These are phyloP conservation scores for Penicillium sp. DNA, from an alignment of 2,329 filamentous ascomycete genomes.

Conservation along the genomic window DNA sequence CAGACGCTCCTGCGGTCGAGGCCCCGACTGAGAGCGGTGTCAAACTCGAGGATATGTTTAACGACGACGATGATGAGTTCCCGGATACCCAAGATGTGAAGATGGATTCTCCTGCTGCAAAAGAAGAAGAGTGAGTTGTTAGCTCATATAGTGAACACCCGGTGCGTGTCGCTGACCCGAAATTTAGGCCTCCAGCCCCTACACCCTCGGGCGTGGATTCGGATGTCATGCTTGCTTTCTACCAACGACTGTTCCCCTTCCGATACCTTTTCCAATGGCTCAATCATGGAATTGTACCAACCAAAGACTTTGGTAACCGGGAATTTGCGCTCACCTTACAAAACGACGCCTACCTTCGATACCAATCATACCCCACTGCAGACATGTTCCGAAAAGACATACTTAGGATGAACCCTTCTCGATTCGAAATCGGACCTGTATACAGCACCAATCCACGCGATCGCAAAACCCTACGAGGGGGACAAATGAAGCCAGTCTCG, in stretches of 20 bases:
- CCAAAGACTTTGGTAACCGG: slow-evolving; percentile 83
- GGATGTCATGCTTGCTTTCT: slow-evolving; percentile 87
- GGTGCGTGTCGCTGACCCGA: slow-evolving; percentile 13
- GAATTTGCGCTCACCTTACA: slow-evolving; percentile 96
- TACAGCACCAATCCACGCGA: slow-evolving; percentile 93
- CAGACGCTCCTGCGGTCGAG: slow-evolving; percentile 39
- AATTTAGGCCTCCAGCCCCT: slow-evolving; percentile 28
- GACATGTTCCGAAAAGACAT: slow-evolving; percentile 86
- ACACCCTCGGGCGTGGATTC: slow-evolving; percentile 61
- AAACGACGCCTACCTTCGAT: slow-evolving; percentile 87
- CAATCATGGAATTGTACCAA: slow-evolving; percentile 83
- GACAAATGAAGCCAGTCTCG: slow-evolving; percentile 76
- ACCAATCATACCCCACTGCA: slow-evolving; percentile 71
- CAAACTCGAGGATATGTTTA: slow-evolving; percentile 58
- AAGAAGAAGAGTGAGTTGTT: slow-evolving; percentile 34
- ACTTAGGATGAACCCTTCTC: slow-evolving; percentile 77
- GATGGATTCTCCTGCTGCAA: slow-evolving; percentile 40
- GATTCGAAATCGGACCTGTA: slow-evolving; percentile 98
- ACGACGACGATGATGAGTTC: slow-evolving; percentile 54
- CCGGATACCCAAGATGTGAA: slow-evolving; percentile 49
- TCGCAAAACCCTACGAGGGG: slow-evolving; percentile 74
- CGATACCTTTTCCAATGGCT: slow-evolving; percentile 95
- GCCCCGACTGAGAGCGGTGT: slow-evolving; percentile 26
- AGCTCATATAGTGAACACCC: background rate
- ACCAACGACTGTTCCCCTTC: slow-evolving; percentile 93